phyloP scores from a whole-genome alignment of 192 early-diverging fungal genomes.

The Umbelopsis vinacea region DNA sequence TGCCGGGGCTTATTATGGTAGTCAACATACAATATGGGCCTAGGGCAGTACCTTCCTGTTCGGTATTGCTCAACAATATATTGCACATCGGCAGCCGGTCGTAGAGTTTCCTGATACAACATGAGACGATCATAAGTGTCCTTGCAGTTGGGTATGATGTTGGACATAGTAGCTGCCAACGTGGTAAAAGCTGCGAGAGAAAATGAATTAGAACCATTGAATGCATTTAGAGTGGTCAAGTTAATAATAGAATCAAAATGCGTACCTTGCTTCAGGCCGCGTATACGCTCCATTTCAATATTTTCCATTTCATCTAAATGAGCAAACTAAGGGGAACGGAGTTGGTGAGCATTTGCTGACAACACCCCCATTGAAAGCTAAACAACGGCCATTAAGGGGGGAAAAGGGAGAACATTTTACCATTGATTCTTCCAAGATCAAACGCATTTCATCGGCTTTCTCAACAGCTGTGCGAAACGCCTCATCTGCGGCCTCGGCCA shows the following conservation, averaged over 20 bases:
- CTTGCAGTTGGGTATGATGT: conserved; percentile 54
- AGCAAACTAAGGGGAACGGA: conserved; percentile 35
- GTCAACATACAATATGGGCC: conserved; percentile 73
- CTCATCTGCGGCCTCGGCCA: conserved; percentile 65
- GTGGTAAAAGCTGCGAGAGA: conserved; percentile 48
- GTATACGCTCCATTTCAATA: conserved; percentile 53
- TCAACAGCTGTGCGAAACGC: conserved; percentile 65
- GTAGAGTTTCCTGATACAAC: conserved; percentile 68
- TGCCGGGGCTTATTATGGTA: conserved; percentile 64
- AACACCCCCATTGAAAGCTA: too few relatives aligned
- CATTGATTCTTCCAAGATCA: conserved; percentile 67
- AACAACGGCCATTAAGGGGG: too few relatives aligned
- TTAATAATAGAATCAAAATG: not conserved
- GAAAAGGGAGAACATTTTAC: conserved; percentile 27
- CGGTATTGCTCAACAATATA: conserved; percentile 76
- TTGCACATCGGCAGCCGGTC: conserved; percentile 76
- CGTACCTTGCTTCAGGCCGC: conserved; percentile 55
- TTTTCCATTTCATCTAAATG: conserved; percentile 56
- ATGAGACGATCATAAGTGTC: conserved; percentile 63
- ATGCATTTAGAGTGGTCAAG: not conserved
- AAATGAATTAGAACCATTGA: not conserved
- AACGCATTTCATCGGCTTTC: conserved; percentile 62
- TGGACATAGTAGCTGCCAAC: conserved; percentile 50
- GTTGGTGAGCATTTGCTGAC: not conserved
- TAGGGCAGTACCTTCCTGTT: conserved; percentile 70